A percentile compares a stretch with the other conserved stretches of the same genome.
These are phyloP conservation scores for Saururus chinensis DNA, from an alignment of 164 flowering plant species.

Conservation along the genomic window DNA sequence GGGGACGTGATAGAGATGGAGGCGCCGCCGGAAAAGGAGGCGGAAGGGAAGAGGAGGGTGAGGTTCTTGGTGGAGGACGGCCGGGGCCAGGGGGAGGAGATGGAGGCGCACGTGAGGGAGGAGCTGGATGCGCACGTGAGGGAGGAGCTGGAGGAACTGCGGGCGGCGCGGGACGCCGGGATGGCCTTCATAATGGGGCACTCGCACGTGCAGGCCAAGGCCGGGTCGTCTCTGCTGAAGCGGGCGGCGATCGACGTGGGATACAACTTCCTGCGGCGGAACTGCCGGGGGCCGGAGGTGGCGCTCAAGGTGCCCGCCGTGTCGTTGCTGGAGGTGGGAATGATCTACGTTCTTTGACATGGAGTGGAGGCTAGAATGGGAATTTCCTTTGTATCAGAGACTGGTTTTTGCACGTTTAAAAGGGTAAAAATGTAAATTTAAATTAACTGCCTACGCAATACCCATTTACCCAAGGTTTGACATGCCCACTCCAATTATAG, in stretches of 20 bases:
- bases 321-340: conserved; percentile 84
- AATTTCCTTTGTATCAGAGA: too few species aligned
- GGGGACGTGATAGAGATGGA: conserved; percentile 57
- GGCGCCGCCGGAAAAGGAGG: conserved; percentile 2
- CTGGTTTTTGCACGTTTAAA: too few species aligned
- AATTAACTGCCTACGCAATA: too few species aligned
- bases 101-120: conserved; percentile 13
- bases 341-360: conserved; percentile 67
- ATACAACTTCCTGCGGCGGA: conserved; percentile 63
- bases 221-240: conserved; percentile 60
- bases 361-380: too few species aligned
- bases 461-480: too few species aligned
- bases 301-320: conserved; percentile 78
- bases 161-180: conserved; percentile 65
- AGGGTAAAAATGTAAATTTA: too few species aligned
- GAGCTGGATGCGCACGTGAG: conserved; percentile 14
- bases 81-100: conserved; percentile 10
- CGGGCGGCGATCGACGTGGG: conserved; percentile 58
- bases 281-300: conserved; percentile 83
- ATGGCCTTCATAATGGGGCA: conserved; percentile 84
- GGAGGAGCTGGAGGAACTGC: conserved; percentile 62
- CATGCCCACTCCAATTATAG: too few species aligned
- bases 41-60: conserved; percentile 28
- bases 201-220: conserved; percentile 74
- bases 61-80: conserved; percentile 46